These are phyloP conservation scores for Parachaetomium inaequale DNA, from an alignment of 495 filamentous ascomycete species.

Conservation along the genomic window DNA sequence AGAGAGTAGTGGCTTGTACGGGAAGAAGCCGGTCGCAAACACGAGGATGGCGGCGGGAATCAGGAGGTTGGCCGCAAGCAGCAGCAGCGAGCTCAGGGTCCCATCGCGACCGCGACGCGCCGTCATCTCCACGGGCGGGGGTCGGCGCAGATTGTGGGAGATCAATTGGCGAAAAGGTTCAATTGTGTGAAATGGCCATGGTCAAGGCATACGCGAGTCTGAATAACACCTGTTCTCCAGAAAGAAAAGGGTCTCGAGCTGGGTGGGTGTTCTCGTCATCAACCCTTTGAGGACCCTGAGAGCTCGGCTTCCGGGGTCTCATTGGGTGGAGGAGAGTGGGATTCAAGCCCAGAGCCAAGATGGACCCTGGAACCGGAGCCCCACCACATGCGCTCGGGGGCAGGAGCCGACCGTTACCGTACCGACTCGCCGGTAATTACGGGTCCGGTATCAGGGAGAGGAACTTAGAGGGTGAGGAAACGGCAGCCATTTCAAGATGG, in stretches of 20 bases:
- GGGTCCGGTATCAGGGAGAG: no score
- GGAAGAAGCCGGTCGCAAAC: conserved; percentile 94
- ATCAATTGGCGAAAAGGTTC: neutral
- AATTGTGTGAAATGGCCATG: conserved; percentile 18
- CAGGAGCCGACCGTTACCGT: neutral
- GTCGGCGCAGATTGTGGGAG: neutral
- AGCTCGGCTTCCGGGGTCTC: neutral
- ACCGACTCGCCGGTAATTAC: no score
- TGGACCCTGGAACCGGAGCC: neutral
- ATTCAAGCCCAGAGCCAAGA: neutral
- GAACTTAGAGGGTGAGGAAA: no score
- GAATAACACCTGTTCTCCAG: neutral
- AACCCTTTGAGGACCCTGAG: neutral
- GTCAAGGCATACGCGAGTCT: neutral
- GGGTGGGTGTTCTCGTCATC: neutral
- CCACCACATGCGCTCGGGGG: neutral
- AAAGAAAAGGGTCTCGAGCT: neutral
- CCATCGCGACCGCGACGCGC: conserved; percentile 32
- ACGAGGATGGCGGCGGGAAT: conserved; percentile 71
- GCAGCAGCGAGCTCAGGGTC: conserved; percentile 34
- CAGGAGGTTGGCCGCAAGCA: conserved; percentile 68
- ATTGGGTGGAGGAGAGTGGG: neutral
- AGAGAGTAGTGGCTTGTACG: conserved; percentile 88
- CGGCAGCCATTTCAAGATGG: no score
- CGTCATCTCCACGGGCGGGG: conserved; percentile 23